Base-by-base conservation (phyloP, 2,329 filamentous ascomycete genomes). In the Ambrosiella cleistominuta region DNA sequence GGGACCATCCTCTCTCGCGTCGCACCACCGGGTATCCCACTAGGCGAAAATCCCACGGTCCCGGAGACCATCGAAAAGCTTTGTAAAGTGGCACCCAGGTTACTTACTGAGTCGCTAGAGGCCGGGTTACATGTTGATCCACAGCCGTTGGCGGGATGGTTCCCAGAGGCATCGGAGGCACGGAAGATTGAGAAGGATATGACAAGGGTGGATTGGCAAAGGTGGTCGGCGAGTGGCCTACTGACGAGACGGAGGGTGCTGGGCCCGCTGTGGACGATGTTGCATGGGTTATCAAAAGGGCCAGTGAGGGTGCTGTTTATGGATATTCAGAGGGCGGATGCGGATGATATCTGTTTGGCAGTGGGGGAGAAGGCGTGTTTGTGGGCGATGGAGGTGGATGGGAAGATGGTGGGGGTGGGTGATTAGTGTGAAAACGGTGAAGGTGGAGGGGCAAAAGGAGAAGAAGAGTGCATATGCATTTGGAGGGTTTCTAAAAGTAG, bases 1-100 rank as follows among this genome's bases (percentile, higher is more conserved):
- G 93, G 93, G 36, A 69, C 73, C 1, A 77, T 96, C 8, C 74
- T 98, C 35, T 75, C 79, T 13, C 89, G 94, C 69, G 83, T 81
- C 0, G 75, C 78, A 0, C 59, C 66, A 0, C 81, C 81, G 0
- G 81, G 80, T 1, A 72, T 88, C 38, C 70, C 70, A 19, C 70
- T 79, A 36, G 71, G 73, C 0, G 64, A 68, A 0, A 64, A 65
- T 19, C 75, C 72, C 60, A 79, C 76, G 0, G 72, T 72, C 1
- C 61, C 66, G n/a, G 64, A 67, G 15, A 65, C 75, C 1, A 66
- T 63, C 1, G 67, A 72, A 3, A 67, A 77, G 4, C 72, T 93
- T 44, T 82, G 82, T 0, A 73, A 74, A 0, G 67, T 75, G n/a
- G 88, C 86, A 1, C 86, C 85, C 0, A 66, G 78, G 2, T 77